Conservation (phyloP, 1,284 basidiomycete species). For the Termitomyces sp. region DNA sequence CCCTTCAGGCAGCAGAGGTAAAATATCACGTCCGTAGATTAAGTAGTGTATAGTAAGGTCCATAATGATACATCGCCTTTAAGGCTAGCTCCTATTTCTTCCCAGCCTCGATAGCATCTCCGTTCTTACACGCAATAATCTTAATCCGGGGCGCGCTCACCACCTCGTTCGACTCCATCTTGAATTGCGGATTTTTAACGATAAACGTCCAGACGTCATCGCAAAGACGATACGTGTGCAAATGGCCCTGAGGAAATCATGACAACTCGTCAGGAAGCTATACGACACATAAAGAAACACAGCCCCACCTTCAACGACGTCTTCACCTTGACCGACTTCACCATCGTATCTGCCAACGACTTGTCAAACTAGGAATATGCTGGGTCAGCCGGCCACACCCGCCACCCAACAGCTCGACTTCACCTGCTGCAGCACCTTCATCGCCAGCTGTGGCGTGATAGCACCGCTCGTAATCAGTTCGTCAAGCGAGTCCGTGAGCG, state of each 20-base stretch:
- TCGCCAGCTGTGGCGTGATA: slow-evolving; percentile 95
- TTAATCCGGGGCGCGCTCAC: slow-evolving; percentile 80
- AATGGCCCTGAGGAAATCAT: slow-evolving; percentile 59
- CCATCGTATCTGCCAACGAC: slow-evolving; percentile 84
- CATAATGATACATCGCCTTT: slow-evolving; percentile 10
- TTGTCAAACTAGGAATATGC: slow-evolving; percentile 79
- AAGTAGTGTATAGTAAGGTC: slow-evolving; percentile 1
- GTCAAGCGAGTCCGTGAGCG: slow-evolving; percentile 97
- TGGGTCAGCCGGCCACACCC: not conserved
- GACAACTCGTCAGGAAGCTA: not conserved
- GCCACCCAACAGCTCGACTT: slow-evolving; percentile 14
- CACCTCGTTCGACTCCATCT: slow-evolving; percentile 87
- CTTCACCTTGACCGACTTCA: slow-evolving; percentile 89
- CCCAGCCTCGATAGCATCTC: slow-evolving; percentile 73
- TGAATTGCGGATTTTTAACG: slow-evolving; percentile 87
- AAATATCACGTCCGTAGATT: slow-evolving; percentile 1
- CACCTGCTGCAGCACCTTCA: slow-evolving; percentile 96
- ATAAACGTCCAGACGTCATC: slow-evolving; percentile 99
- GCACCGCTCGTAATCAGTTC: slow-evolving; percentile 97
- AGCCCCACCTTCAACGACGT: slow-evolving; percentile 77
- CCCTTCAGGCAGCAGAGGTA: no score
- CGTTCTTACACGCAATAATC: slow-evolving; percentile 95
- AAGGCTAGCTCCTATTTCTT: slow-evolving; percentile 44
- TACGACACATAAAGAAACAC: not conserved
- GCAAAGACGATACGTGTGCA: slow-evolving; percentile 89